Evolutionary conservation across 805 yeast species (phyloP).

Genomic region (Scheffersomyces ergatensis): DNA sequence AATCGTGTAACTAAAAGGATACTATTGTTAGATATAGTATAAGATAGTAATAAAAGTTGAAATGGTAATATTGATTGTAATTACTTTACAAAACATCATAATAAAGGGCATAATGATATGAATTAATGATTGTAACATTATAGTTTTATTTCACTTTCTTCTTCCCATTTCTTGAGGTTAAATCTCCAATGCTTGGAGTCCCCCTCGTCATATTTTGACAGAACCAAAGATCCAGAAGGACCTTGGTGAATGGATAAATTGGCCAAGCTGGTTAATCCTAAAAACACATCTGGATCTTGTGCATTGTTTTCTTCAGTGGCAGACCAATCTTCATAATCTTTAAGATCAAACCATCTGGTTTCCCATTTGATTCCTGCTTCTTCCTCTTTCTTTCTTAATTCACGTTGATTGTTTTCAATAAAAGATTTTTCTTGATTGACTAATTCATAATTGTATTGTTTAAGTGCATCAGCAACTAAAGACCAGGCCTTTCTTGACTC

Average conservation of each 20-base stretch:
- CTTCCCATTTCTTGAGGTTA: constrained; percentile 49
- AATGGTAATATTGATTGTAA: no score
- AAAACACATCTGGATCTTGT: constrained; percentile 25
- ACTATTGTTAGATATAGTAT: no score
- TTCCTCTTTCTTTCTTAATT: constrained; percentile 68
- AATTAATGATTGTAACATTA: no score
- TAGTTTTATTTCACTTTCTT: constrained; percentile 57
- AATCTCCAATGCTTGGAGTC: constrained; percentile 71
- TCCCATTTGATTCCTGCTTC: constrained; percentile 68
- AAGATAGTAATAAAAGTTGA: no score
- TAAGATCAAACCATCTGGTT: constrained; percentile 72
- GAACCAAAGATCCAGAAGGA: constrained; percentile 61
- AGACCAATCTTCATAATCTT: constrained; percentile 20
- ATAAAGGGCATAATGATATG: no score
- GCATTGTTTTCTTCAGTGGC: constrained; percentile 1
- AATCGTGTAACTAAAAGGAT: background rate
- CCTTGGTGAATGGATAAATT: constrained; percentile 61
- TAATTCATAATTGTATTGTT: constrained; percentile 66
- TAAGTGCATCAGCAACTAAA: constrained; percentile 85
- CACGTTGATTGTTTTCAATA: constrained; percentile 85
- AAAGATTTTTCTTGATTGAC: constrained; percentile 73
- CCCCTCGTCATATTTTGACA: constrained; percentile 53
- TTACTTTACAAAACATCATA: no score
- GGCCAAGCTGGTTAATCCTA: constrained; percentile 42
- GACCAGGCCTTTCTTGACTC: constrained; percentile 91